Percentiles rank a stretch among this genome's conserved stretches.
Evolutionary conservation across 2,329 filamentous ascomycete genomes (phyloP).

Genomic region (Microdochium nivale): DNA sequence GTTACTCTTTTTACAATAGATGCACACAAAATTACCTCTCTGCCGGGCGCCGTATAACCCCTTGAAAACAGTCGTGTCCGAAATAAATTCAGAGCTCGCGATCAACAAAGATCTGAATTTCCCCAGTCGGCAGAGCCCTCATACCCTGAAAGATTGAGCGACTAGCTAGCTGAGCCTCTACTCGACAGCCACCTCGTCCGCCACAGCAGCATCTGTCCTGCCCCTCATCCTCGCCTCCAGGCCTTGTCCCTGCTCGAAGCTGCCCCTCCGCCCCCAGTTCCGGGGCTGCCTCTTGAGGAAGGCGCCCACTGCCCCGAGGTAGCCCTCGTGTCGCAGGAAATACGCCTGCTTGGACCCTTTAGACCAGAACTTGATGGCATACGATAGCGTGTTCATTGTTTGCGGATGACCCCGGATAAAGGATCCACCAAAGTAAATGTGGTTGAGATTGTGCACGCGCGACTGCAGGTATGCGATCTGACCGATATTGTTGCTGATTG

Average conservation of each 20-base stretch:
- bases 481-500: conserved; percentile 95
- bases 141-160: no score
- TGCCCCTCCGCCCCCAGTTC: conserved; percentile 83
- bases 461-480: conserved; percentile 97
- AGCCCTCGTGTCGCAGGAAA: conserved; percentile 91
- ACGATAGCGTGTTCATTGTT: conserved; percentile 95
- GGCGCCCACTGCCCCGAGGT: conserved; percentile 86
- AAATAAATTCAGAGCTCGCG: no score
- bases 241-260: conserved; percentile 47
- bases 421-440: conserved; percentile 95
- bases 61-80: no score
- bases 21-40: no score
- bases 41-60: no score
- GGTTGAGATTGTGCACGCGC: conserved; percentile 81
- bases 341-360: conserved; percentile 92
- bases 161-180: conserved; percentile 8
- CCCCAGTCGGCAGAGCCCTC: no score
- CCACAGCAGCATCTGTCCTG: conserved; percentile 2
- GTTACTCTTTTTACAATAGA: no score
- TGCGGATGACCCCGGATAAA: conserved; percentile 95
- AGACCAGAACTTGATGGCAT: conserved; percentile 97
- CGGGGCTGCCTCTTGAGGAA: conserved; percentile 85
- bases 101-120: no score
- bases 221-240: conserved; percentile 20
- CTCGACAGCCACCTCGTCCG: conserved; percentile 22